Conservation (phyloP, 371 early-diverging fungal species). For the Mortierella sp. region DNA sequence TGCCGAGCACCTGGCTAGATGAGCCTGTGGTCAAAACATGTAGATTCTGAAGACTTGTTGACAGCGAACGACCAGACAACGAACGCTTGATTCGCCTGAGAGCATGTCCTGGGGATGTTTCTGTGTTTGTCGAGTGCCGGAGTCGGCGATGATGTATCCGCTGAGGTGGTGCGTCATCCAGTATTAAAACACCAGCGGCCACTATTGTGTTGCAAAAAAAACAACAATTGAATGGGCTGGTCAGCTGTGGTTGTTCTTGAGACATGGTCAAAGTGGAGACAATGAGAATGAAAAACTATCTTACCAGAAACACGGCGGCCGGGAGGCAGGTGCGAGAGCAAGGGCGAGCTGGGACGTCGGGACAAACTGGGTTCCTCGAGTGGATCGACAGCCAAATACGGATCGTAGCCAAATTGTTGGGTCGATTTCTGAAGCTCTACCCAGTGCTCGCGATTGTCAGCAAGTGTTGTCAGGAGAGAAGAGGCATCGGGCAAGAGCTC, state of each 20-base stretch:
- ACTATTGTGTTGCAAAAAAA: constrained; percentile 17
- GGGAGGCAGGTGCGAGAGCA: constrained; percentile 10
- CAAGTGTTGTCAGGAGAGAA: constrained; percentile 49
- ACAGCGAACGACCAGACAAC: constrained; percentile 37
- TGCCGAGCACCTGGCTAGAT: constrained; percentile 20
- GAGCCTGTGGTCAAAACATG: constrained; percentile 27
- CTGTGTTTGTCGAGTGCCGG: constrained; percentile 54
- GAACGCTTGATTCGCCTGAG: constrained; percentile 51
- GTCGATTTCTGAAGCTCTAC: constrained; percentile 33
- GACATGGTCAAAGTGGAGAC: background rate
- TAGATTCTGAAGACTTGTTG: constrained; percentile 41
- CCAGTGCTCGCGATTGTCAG: constrained; percentile 42
- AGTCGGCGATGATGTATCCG: constrained; percentile 40
- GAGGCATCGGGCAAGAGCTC: constrained; percentile 78
- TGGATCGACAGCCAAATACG: constrained; percentile 44
- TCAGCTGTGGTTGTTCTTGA: background rate
- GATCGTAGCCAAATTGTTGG: constrained; percentile 34
- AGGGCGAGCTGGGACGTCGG: constrained; percentile 30
- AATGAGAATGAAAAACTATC: background rate
- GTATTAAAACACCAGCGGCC: constrained; percentile 47
- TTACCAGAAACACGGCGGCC: constrained; percentile 49
- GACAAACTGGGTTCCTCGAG: constrained; percentile 30
- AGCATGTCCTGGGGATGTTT: constrained; percentile 16
- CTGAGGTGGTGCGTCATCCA: constrained; percentile 36
- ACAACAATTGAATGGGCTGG: background rate